Conservation (phyloP, 495 filamentous ascomycete genomes). For the Daldinia bambusicola region DNA sequence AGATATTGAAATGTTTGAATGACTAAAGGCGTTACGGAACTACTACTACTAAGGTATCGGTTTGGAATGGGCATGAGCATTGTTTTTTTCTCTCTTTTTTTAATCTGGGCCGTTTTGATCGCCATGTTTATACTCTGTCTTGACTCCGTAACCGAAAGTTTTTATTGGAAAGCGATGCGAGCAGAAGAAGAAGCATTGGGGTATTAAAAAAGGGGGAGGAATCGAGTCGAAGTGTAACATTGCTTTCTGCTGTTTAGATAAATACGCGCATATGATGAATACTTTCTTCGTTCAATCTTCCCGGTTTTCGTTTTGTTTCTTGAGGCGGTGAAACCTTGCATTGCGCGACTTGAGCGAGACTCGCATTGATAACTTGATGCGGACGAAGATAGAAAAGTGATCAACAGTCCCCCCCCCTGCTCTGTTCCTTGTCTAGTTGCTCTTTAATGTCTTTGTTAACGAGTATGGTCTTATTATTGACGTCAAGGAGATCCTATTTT, state of each 20-base stretch:
- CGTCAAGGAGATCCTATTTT: neutral
- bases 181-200: constrained; percentile 29
- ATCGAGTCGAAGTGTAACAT: constrained; percentile 28
- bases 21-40: constrained; percentile 36
- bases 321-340: neutral
- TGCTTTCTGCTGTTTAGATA: constrained; percentile 29
- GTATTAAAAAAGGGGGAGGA: constrained; percentile 25
- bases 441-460: neutral
- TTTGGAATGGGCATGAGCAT: constrained; percentile 33
- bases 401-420: neutral
- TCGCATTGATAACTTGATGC: neutral
- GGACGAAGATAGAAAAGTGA: constrained; percentile 7
- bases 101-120: constrained; percentile 28
- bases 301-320: neutral
- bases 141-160: neutral
- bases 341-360: neutral
- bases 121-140: constrained; percentile 9
- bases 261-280: constrained; percentile 51
- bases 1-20: constrained; percentile 19
- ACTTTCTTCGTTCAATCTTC: constrained; percentile 22
- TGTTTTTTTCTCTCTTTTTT: constrained; percentile 18
- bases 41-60: constrained; percentile 9
- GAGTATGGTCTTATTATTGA: neutral
- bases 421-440: neutral
- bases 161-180: constrained; percentile 24